Evolutionary conservation across 1,284 basidiomycete genomes (phyloP), one percentile per base, ranked within the genome.

Genomic region (Heterobasidion occidentale): DNA sequence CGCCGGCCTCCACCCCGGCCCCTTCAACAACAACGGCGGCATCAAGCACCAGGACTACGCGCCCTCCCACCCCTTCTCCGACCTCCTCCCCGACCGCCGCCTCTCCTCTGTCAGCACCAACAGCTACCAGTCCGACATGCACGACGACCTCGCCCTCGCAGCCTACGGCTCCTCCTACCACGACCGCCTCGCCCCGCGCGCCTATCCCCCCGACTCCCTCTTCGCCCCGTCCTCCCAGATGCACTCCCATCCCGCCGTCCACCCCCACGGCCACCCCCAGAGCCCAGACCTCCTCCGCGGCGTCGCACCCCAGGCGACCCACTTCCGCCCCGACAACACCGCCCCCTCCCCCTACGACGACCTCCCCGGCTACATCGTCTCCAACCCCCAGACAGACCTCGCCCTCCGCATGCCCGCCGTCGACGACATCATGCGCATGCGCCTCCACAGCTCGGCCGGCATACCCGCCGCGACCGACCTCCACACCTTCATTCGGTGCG

Each of bases 401-500:
- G 67, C 75, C 17, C 73, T 83, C 55, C 78, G 80, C 51, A 80
- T 87, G 74, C 75, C 84, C 14, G 69, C 72, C 58, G 79, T 86
- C 19, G 78, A 83, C 59, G 77, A 81, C 50, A 72, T 89, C 62
- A 75, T 82, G 51, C 77, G 81, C 46, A 77, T 89, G 74, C 84
- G 84, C 60, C 76, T 88, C 50, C 79, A 81, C 54, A 72, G 73
- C 7, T 75, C 75, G 48, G 73, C 77, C 44, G 77, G 80, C 54
- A 79, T 83, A 70, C 81, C 80, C 45, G 71, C 77, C 46, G 81
- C 86, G 15, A 85, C 76, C 59, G 88, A 91, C 70, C 71, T 91
- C 42, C 85, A 88, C 67, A 82, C 86, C 7, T 91, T 90, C 69
- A 89, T 91, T 68, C 79, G 88, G 88, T 88, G 69, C 62, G 74